Percentiles rank a stretch among this genome's conserved stretches.
Conservation (phyloP, 768 basidiomycete genomes). For the Hypsizygus marmoreus region DNA sequence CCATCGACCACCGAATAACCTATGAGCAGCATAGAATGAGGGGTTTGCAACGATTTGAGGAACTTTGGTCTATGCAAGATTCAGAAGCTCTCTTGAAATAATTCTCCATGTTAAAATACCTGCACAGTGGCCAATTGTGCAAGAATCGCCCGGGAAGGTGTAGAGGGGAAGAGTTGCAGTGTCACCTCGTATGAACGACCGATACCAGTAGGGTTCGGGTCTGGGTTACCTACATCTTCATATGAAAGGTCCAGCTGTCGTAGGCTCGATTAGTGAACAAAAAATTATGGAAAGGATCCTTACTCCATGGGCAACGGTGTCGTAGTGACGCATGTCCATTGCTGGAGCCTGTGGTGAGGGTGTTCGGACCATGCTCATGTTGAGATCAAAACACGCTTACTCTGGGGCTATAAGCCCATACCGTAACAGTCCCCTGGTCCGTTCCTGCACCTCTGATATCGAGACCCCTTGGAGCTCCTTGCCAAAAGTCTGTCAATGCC, state of each 20-base stretch:
- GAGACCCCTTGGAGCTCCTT: conserved; percentile 35
- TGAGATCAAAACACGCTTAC: conserved; percentile 12
- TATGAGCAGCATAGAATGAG: conserved; percentile 35
- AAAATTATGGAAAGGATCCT: neutral
- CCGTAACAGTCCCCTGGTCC: conserved; percentile 28
- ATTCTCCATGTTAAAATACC: conserved; percentile 18
- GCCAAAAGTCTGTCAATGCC: conserved; percentile 36
- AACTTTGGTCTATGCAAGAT: conserved; percentile 23
- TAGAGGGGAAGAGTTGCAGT: conserved; percentile 34
- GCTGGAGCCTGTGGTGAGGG: conserved; percentile 25
- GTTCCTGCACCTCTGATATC: conserved; percentile 36
- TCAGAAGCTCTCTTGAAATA: neutral
- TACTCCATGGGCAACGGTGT: conserved; percentile 39
- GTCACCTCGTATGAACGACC: conserved; percentile 38
- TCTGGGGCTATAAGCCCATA: conserved; percentile 41
- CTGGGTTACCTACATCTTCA: conserved; percentile 40
- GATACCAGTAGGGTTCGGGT: conserved; percentile 36
- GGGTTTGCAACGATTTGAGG: conserved; percentile 38
- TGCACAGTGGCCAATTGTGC: conserved; percentile 31
- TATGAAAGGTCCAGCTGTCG: conserved; percentile 37
- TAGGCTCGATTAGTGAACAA: neutral
- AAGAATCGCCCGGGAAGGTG: conserved; percentile 30
- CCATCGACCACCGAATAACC: conserved; percentile 40
- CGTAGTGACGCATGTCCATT: conserved; percentile 41
- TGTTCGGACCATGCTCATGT: neutral